phyloP scores from a whole-genome alignment of 495 filamentous ascomycete species.

The Xylaria grammica region DNA sequence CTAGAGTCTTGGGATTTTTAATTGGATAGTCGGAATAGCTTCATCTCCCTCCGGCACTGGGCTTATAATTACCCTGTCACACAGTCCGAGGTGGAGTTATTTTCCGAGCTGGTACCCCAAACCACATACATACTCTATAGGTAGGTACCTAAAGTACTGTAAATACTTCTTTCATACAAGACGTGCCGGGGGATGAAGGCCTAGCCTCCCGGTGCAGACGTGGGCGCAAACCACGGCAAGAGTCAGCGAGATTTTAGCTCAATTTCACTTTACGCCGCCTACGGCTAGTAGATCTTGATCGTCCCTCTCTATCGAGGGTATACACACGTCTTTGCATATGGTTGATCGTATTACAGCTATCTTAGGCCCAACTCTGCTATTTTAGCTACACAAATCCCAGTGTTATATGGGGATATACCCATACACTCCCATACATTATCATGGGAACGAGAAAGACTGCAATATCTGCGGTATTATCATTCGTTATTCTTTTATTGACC shows the following conservation, averaged over 20 bases:
- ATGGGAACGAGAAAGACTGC: no score
- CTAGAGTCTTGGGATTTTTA: neutral
- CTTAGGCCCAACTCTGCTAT: no score
- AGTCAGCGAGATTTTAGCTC: constrained; percentile 18
- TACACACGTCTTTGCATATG: no score
- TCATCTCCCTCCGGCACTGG: constrained; percentile 12
- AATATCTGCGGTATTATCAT: no score
- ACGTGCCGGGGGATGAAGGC: neutral
- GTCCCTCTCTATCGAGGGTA: neutral
- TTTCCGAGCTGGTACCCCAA: constrained; percentile 18
- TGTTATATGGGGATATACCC: no score
- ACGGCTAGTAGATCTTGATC: neutral
- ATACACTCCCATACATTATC: no score
- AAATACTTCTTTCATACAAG: constrained; percentile 13
- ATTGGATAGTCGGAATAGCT: constrained; percentile 18
- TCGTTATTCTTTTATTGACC: no score
- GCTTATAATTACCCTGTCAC: constrained; percentile 24
- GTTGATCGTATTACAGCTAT: neutral
- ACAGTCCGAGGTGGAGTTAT: constrained; percentile 17
- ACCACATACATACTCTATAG: neutral
- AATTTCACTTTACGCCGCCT: neutral
- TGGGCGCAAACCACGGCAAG: constrained; percentile 18
- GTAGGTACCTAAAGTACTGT: constrained; percentile 7
- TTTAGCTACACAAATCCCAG: no score
- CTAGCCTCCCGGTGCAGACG: neutral